phyloP scores from a whole-genome alignment of 805 yeast species.

The Metschnikowia amazonensis region DNA sequence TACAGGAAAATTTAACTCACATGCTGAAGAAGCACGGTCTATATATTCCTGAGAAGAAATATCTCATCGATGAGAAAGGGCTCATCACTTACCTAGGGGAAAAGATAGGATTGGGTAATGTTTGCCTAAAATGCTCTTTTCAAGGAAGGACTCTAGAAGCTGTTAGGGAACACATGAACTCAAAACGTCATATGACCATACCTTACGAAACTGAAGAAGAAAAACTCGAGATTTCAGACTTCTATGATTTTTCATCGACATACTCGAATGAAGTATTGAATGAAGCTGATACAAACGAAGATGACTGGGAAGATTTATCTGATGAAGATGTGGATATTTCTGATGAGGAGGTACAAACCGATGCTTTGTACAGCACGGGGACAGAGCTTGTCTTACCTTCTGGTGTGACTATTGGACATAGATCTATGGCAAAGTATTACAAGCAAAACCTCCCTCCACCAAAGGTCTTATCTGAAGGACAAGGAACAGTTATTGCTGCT shows the following conservation, averaged over 20 bases:
- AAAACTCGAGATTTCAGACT: constrained; percentile 67
- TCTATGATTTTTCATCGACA: constrained; percentile 77
- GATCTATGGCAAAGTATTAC: constrained; percentile 41
- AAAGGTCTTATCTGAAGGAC: constrained; percentile 37
- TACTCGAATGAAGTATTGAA: constrained; percentile 32
- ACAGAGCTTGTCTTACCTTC: constrained; percentile 39
- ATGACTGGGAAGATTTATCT: constrained; percentile 40
- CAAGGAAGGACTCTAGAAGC: constrained; percentile 84
- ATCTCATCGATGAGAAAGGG: constrained; percentile 65
- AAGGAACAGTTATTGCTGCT: constrained; percentile 46
- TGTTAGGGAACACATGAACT: constrained; percentile 81
- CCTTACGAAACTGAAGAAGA: constrained; percentile 86
- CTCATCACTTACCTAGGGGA: constrained; percentile 73
- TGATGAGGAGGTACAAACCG: constrained; percentile 26
- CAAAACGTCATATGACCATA: constrained; percentile 82
- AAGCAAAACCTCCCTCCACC: constrained; percentile 44
- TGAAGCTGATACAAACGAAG: constrained; percentile 18
- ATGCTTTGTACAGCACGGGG: constrained; percentile 34
- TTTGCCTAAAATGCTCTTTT: constrained; percentile 77
- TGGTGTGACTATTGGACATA: constrained; percentile 42
- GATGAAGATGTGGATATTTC: constrained; percentile 26
- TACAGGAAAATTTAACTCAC: constrained; percentile 55
- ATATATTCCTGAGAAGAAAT: constrained; percentile 79
- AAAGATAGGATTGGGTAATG: constrained; percentile 75
- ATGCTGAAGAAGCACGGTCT: constrained; percentile 81